Evolutionary conservation across 2,329 filamentous ascomycete genomes (phyloP).

Genomic region (Penicillium vulpinum): DNA sequence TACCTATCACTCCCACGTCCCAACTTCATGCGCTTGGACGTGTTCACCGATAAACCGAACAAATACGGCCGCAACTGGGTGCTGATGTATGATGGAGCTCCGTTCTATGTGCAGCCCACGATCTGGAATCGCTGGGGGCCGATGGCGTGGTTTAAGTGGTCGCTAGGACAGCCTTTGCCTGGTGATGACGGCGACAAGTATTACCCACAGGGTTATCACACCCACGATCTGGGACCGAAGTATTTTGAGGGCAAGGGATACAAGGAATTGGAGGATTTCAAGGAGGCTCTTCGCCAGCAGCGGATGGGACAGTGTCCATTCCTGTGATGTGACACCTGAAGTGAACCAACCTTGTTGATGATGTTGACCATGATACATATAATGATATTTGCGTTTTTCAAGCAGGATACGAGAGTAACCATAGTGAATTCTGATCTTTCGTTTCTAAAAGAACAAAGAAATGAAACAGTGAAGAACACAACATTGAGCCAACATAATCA

Average conservation of each 20-base stretch:
- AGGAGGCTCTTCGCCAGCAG: constrained; percentile 47
- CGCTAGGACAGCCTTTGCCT: constrained; percentile 49
- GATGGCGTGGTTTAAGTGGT: constrained; percentile 50
- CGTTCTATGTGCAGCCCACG: constrained; percentile 63
- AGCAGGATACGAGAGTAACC: not conserved
- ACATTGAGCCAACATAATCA: not conserved
- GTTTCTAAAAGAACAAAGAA: not conserved
- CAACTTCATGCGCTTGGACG: constrained; percentile 39
- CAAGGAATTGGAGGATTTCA: constrained; percentile 26
- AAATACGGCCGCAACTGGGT: constrained; percentile 56
- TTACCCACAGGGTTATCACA: constrained; percentile 50
- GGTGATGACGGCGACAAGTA: constrained; percentile 51
- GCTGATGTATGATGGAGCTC: constrained; percentile 58
- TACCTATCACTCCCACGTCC: constrained; percentile 62
- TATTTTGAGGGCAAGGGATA: constrained; percentile 54
- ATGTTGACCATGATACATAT: not conserved
- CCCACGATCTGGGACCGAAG: constrained; percentile 62
- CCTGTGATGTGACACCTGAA: constrained; percentile 6
- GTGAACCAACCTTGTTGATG: not conserved
- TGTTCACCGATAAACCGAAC: constrained; percentile 52
- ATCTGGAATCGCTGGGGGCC: constrained; percentile 64
- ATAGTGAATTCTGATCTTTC: not conserved
- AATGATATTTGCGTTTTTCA: not conserved
- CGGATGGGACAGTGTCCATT: constrained; percentile 51
- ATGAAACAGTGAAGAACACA: not conserved